Evolutionary conservation across 73 alveolate genomes (phyloP), one percentile per base, ranked within the genome.

Genomic region (Paramecium pentaurelia): DNA sequence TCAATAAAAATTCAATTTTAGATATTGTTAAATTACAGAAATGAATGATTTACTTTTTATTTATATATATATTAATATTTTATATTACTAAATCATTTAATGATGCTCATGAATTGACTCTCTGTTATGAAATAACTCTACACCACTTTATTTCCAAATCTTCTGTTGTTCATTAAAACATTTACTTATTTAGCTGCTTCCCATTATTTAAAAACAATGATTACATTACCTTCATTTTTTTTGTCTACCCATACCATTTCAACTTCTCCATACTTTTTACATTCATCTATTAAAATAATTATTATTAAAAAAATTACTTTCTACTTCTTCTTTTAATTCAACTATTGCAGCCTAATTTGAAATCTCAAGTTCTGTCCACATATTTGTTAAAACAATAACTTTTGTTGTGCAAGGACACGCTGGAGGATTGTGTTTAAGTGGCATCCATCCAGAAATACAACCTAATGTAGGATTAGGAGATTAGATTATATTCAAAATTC

Each of bases 371-470:
- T 80, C 91, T n/a, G 91, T 45, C 91, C 91, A 80, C 91, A 80
- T 80, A 44, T 80, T 80, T 42, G 91, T 80, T 14, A 80, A 45
- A 2, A 49, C 75, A 27, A 80, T 80, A 22, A 80, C 91, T 18
- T 80, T 80, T 11, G 91, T 80, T 9, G 51, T 28, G n/a, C 91
- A 80, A 14, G 91, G 91, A 49, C 91, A 80, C 4, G 91, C 91
- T 27, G 91, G 91, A 20, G 91, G 91, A 47, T 45, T 38, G 27
- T 80, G 91, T 80, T 80, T 80, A 8, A 80, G 30, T 1, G 91
- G 91, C 91, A 80, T 80, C 91, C 91, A 80, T n/a, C 91, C 91
- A 80, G 91, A 80, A 14, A 80, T 49, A 49, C 91, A 80, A 32
- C 91, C 91, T 45, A 80, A 20, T 20, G 91, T 80, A 3, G 91